phyloP scores from a whole-genome alignment of 2,329 filamentous ascomycete genomes.

The Chrysoporthe austroafricana region DNA sequence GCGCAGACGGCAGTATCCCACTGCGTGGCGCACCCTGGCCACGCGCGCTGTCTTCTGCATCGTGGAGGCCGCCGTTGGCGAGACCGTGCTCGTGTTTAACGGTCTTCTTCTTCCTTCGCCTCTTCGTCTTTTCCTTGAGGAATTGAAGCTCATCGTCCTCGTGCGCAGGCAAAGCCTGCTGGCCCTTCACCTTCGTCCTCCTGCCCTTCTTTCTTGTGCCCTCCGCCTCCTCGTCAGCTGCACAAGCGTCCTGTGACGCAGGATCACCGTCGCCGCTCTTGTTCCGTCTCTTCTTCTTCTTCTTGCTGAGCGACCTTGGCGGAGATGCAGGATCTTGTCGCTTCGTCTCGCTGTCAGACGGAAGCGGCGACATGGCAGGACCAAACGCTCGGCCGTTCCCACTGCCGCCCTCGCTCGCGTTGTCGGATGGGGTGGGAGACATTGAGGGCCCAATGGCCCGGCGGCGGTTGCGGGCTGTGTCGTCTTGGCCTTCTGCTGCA shows the following conservation, averaged over 20 bases:
- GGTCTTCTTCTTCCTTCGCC: neutral
- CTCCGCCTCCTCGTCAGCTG: neutral
- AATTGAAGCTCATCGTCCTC: neutral
- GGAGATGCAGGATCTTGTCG: neutral
- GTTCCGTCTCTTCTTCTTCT: conserved; percentile 11
- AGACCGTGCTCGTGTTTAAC: neutral
- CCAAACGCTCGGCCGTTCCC: neutral
- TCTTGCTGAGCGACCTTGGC: neutral
- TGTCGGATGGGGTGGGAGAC: conserved; percentile 15
- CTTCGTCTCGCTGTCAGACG: neutral
- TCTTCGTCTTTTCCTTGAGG: conserved; percentile 9
- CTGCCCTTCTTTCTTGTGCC: neutral
- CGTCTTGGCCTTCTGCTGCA: neutral
- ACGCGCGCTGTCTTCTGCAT: neutral
- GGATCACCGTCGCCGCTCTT: conserved; percentile 5
- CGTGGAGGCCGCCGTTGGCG: neutral
- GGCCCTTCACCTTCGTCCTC: conserved; percentile 14
- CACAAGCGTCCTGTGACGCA: neutral
- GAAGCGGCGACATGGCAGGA: conserved; percentile 6
- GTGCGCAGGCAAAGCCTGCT: neutral
- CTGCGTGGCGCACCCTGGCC: neutral
- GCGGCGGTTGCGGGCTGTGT: neutral
- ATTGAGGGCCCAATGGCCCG: conserved; percentile 21
- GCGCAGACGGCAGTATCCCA: neutral
- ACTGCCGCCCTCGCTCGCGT: neutral